These are phyloP conservation scores for Willaertia magna DNA, from an alignment of 208 protist genomes.

Conservation along the genomic window DNA sequence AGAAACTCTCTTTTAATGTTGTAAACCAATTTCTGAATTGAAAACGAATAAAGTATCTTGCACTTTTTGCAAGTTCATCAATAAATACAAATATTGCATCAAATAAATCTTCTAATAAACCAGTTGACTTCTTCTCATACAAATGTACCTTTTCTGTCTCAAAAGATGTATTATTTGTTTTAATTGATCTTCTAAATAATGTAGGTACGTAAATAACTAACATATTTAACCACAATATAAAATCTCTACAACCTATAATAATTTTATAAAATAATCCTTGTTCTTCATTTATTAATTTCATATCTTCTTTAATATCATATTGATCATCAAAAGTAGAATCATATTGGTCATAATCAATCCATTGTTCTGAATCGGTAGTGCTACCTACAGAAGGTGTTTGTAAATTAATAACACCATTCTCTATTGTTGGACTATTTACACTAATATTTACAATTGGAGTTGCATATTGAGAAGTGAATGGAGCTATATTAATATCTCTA, in stretches of 20 bases:
- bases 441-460: background rate
- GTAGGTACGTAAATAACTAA: background rate
- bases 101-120: conserved; percentile 4
- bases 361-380: background rate
- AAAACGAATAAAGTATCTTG: background rate
- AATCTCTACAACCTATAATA: background rate
- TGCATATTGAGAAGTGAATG: background rate
- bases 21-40: background rate
- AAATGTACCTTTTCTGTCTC: background rate
- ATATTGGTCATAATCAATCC: background rate
- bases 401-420: too few species aligned
- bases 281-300: background rate
- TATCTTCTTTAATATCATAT: background rate
- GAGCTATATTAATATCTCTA: background rate
- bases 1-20: background rate
- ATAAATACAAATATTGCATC: background rate
- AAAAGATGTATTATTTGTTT: background rate
- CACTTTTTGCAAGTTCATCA: background rate
- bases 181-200: background rate
- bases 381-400: too few species aligned
- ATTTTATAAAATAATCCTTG: background rate
- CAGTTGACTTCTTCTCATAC: conserved; percentile 1
- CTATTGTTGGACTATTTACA: background rate
- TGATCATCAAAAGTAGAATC: background rate
- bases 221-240: background rate